Evolutionary conservation across 768 basidiomycete species (phyloP).

Genomic region (Russula foetens): DNA sequence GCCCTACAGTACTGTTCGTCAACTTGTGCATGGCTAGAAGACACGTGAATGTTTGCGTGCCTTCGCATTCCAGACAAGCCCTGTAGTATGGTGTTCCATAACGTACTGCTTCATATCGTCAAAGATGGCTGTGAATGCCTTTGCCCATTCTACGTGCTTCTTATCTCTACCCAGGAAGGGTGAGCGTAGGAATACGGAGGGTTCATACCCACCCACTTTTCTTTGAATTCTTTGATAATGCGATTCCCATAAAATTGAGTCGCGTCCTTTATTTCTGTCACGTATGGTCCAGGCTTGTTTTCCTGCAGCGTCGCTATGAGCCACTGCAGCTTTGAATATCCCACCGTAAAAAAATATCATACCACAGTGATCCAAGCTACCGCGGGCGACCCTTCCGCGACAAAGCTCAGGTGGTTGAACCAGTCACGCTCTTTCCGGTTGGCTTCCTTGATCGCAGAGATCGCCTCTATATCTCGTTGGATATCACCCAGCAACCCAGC

Average conservation of each 20-base stretch:
- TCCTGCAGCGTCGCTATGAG: conserved; percentile 30
- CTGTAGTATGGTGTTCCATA: conserved; percentile 77
- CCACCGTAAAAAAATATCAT: not conserved
- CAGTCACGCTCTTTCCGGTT: conserved; percentile 75
- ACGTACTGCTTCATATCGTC: conserved; percentile 80
- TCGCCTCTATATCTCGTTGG: conserved; percentile 60
- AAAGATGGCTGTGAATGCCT: conserved; percentile 55
- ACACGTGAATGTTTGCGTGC: conserved; percentile 30
- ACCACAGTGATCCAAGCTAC: conserved; percentile 88
- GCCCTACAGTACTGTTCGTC: conserved; percentile 34
- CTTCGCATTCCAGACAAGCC: conserved; percentile 82
- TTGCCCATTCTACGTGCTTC: conserved; percentile 86
- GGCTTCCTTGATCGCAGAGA: conserved; percentile 76
- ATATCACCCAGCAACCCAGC: conserved; percentile 57
- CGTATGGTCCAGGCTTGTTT: conserved; percentile 71
- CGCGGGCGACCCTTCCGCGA: conserved; percentile 74
- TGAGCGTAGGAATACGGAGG: not conserved
- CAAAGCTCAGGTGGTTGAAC: conserved; percentile 68
- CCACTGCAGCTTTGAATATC: not conserved
- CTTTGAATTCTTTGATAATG: conserved; percentile 88
- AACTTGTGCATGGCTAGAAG: not conserved
- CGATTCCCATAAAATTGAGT: conserved; percentile 84
- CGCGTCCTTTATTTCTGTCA: conserved; percentile 81
- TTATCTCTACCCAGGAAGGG: conserved; percentile 50
- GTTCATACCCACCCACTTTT: conserved; percentile 52